Conservation (phyloP, 331 rosid species). For the Saraca asoca region DNA sequence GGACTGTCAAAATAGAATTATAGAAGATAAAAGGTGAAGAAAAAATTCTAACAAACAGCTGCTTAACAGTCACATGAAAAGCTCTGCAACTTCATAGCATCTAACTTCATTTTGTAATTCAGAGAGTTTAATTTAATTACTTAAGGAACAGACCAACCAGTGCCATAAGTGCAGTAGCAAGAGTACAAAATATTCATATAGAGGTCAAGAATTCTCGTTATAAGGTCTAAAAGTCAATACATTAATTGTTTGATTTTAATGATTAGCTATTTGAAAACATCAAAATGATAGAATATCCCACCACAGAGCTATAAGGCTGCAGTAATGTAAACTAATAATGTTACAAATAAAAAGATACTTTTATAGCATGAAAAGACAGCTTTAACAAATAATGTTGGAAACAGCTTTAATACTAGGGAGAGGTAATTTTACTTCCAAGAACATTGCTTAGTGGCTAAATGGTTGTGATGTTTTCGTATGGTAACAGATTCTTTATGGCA, state of each 20-base stretch:
- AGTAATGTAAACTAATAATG: neutral
- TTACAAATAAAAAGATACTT: neutral
- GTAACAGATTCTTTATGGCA: too few relatives aligned
- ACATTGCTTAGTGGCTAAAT: too few relatives aligned
- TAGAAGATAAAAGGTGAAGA: constrained; percentile 14
- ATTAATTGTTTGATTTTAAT: neutral
- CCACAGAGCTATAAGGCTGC: neutral
- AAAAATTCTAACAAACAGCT: constrained; percentile 23
- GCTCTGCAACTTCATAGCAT: neutral
- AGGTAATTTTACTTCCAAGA: too few relatives aligned
- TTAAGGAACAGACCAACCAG: neutral
- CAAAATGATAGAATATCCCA: constrained; percentile 6
- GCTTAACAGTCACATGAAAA: constrained; percentile 30
- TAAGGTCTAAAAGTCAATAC: constrained; percentile 17
- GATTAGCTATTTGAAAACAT: constrained; percentile 11
- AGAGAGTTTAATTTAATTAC: constrained; percentile 16
- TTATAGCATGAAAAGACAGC: constrained; percentile 4
- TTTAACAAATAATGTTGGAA: too few relatives aligned
- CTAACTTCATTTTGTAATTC: neutral
- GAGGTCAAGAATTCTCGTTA: neutral
- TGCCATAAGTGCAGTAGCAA: constrained; percentile 12
- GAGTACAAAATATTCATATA: neutral
- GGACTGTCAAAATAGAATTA: constrained; percentile 63
- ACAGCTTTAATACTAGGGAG: too few relatives aligned
- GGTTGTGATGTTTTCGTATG: too few relatives aligned